Evolutionary conservation across 108 stramenopile genomes (phyloP), one percentile per base, ranked within the genome.

Genomic region (Cyclotella baltica): DNA sequence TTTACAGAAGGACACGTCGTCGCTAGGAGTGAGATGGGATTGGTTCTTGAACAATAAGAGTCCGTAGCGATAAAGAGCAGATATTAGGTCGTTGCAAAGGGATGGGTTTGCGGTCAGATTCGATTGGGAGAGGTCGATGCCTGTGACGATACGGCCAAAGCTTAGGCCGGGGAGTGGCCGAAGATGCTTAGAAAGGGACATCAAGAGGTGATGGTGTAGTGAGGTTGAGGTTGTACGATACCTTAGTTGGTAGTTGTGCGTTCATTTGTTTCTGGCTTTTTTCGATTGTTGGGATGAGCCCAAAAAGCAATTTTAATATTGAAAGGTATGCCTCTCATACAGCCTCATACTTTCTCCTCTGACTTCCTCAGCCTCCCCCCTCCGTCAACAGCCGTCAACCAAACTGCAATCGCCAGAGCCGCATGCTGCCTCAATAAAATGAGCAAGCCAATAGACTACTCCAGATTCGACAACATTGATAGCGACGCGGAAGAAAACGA

Each of bases 371-470:
- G n/a, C n/a, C n/a, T n/a, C n/a, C n/a, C n/a, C n/a, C n/a, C n/a
- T n/a, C n/a, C n/a, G n/a, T n/a, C n/a, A n/a, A n/a, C n/a, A n/a
- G n/a, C n/a, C n/a, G n/a, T n/a, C n/a, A n/a, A n/a, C n/a, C n/a
- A n/a, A n/a, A n/a, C n/a, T n/a, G n/a, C n/a, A n/a, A n/a, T n/a
- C n/a, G n/a, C n/a, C n/a, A n/a, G n/a, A n/a, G n/a, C n/a, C n/a
- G n/a, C n/a, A n/a, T n/a, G n/a, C n/a, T n/a, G n/a, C n/a, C n/a
- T n/a, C n/a, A n/a, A n/a, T n/a, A n/a, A n/a, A 59, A 92, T 93
- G 92, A 93, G 92, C 79, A 89, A 78, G 66, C 80, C 89, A 23
- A 75, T 81, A 15, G 90, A 93, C 50, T 93, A 93, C 59, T 88
- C 89, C 65, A 93, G 90, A 66, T 93, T 93, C 52, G 92, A 93